Conservation (phyloP, 768 basidiomycete species). For the Termitomyces sp. region DNA sequence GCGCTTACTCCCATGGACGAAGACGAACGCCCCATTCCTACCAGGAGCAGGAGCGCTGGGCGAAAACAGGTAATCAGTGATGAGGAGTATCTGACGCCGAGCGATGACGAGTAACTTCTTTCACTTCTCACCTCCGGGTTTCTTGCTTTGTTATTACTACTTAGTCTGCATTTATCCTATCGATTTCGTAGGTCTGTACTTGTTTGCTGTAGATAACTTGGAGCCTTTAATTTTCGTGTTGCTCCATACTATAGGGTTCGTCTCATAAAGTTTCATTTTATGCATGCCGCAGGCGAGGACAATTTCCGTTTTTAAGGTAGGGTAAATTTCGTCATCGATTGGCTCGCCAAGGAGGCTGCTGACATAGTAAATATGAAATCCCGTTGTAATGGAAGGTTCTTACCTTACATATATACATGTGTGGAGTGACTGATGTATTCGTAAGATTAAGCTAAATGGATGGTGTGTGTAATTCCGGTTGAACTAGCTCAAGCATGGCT, state of each 20-base stretch:
- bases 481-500: neutral
- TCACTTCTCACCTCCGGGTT: neutral
- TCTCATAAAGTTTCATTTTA: conserved; percentile 5
- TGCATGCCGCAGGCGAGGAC: neutral
- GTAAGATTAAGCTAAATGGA: conserved; percentile 9
- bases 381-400: conserved; percentile 6
- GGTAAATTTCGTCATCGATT: conserved; percentile 11
- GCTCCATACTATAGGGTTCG: neutral
- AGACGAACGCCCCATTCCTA: conserved; percentile 57
- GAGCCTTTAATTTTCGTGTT: conserved; percentile 3
- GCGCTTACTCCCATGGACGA: conserved; percentile 81
- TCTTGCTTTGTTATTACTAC: conserved; percentile 2
- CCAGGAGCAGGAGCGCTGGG: conserved; percentile 50
- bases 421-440: neutral
- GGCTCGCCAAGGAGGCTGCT: conserved; percentile 4
- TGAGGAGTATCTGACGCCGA: conserved; percentile 65
- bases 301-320: neutral
- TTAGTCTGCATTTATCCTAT: conserved; percentile 6
- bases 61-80: conserved; percentile 77
- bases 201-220: conserved; percentile 7
- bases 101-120: conserved; percentile 57
- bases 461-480: neutral
- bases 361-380: neutral
- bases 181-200: conserved; percentile 5
- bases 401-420: conserved; percentile 2